Evolutionary conservation across 2,329 filamentous ascomycete genomes (phyloP), one percentile per base, ranked within the genome.

Genomic region (Pezicula carpinea): DNA sequence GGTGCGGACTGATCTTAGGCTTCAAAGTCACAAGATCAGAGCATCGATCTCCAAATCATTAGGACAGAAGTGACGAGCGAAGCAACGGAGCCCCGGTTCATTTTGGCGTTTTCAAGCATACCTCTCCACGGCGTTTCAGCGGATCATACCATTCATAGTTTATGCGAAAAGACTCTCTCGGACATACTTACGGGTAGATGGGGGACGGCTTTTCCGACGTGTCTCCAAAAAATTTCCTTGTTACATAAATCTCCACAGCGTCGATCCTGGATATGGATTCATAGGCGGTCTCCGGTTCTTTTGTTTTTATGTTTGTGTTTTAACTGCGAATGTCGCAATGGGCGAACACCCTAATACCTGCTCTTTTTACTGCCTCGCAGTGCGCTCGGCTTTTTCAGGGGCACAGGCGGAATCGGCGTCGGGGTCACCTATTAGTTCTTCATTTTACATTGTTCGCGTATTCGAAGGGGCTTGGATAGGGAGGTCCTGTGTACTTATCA

Each of bases 1-100:
- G 73, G 74, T 44, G 75, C 78, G 52, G 79, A 82, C 39, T 82
- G 50, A 60, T 47, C 44, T 38, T 43, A 48, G 33, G 15, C 15
- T 19, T 38, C 17, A n/a, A 21, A 17, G 21, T 21, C 17, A 38
- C 6, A 6, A 15, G 17, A 17, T 38, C 15, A 38, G 6, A 13
- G 21, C 35, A 17, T 13, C 18, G 17, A 38, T 21, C 21, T 38
- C 35, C 17, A 38, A 38, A 13, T 38, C 35, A 38, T 14, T 38
- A 17, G 17, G 17, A 17, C 21, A 38, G 14, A 15, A 38, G 18
- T 38, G 17, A 38, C 35, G 14, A 38, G 10, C 35, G 17, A 17
- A 38, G 21, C 15, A 38, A 5, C 11, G 6, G 14, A 38, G 21
- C 17, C 21, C 15, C 22, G n/a, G 21, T 40, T 26, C 19, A 40